These are phyloP conservation scores for Tremella mesenterica DNA, from an alignment of 768 basidiomycete species.

Conservation along the genomic window DNA sequence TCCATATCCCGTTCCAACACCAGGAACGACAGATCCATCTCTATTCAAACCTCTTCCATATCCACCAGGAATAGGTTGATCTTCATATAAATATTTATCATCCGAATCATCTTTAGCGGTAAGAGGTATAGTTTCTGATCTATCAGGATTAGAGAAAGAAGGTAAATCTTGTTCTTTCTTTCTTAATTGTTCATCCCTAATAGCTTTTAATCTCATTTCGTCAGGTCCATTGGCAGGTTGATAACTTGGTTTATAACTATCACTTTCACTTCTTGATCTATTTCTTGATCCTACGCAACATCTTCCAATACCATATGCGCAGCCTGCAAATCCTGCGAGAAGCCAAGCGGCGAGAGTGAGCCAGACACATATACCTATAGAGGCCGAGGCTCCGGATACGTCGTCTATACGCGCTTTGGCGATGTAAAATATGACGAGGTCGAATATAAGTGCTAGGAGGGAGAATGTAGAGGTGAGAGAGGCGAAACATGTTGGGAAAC, in stretches of 20 bases:
- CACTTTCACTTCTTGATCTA: slow-evolving; percentile 7
- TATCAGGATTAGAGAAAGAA: slow-evolving; percentile 23
- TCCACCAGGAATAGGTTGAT: slow-evolving; percentile 16
- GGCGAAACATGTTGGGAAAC: slow-evolving; percentile 43
- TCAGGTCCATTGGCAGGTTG: slow-evolving; percentile 10
- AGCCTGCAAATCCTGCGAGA: slow-evolving; percentile 60
- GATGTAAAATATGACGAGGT: slow-evolving; percentile 81
- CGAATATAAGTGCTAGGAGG: slow-evolving; percentile 83
- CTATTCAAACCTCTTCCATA: slow-evolving; percentile 1
- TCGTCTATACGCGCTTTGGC: slow-evolving; percentile 73
- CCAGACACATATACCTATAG: slow-evolving; percentile 56
- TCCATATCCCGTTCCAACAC: slow-evolving; percentile 31
- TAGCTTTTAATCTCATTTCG: slow-evolving; percentile 40
- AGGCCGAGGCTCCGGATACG: slow-evolving; percentile 63
- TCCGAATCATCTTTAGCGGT: slow-evolving; percentile 16
- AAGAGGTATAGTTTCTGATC: slow-evolving; percentile 26
- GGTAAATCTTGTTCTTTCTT: slow-evolving; percentile 38
- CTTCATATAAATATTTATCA: slow-evolving; percentile 31
- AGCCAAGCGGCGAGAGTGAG: slow-evolving; percentile 41
- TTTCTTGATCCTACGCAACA: slow-evolving; percentile 58
- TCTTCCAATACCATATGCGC: slow-evolving; percentile 72
- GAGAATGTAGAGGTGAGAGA: slow-evolving; percentile 68
- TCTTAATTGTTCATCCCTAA: slow-evolving; percentile 26
- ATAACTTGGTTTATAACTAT: slow-evolving; percentile 18
- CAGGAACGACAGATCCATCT: slow-evolving; percentile 15